Conservation (phyloP, 352 stramenopile genomes). For the Globisporangium okanoganense region DNA sequence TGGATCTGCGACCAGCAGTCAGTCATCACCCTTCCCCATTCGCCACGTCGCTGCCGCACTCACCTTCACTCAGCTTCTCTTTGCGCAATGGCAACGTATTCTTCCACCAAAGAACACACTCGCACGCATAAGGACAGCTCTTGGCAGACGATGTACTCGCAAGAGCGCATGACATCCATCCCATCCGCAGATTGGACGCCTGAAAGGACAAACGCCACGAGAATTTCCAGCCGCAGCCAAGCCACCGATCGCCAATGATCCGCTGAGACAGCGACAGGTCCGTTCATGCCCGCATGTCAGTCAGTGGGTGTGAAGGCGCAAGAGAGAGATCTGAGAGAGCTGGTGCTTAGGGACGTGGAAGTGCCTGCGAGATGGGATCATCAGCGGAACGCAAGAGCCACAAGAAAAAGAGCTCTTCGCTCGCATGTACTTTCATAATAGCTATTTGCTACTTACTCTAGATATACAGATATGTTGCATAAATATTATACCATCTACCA, state of each 20-base stretch:
- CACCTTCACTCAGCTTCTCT: no score
- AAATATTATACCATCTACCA: no score
- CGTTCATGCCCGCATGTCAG: background rate
- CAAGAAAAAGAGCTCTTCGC: slow-evolving; percentile 9
- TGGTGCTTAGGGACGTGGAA: slow-evolving; percentile 3
- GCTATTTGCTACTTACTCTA: background rate
- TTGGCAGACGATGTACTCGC: no score
- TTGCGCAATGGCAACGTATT: no score
- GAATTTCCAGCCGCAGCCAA: background rate
- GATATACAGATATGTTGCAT: background rate
- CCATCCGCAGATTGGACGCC: background rate
- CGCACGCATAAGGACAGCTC: no score
- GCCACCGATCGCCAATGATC: background rate
- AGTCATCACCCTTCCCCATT: no score
- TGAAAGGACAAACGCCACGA: background rate
- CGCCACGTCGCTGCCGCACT: no score
- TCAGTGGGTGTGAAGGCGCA: background rate
- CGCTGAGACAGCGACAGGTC: background rate
- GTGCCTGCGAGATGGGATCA: slow-evolving; percentile 5
- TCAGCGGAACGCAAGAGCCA: slow-evolving; percentile 2
- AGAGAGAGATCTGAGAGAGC: background rate
- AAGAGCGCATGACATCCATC: background rate
- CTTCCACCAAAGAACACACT: no score
- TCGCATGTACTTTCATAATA: background rate
- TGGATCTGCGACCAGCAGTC: no score